Base-by-base conservation (phyloP, 1,139 yeast genomes). In the Saccharomyces pastorianus region DNA sequence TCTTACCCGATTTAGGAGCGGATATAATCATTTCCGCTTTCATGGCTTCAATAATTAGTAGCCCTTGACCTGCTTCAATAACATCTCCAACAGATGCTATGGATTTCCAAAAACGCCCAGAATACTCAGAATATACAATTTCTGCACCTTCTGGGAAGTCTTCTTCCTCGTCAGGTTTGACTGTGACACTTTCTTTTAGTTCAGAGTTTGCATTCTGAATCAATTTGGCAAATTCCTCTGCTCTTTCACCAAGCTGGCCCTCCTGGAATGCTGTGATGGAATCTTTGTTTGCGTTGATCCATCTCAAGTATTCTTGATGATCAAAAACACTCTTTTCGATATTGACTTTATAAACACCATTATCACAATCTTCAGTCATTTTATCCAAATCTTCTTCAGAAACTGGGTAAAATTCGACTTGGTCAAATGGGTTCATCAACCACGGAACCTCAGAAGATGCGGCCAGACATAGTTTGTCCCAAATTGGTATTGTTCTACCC, bases 71-170 rank as follows among this genome's bases (percentile, higher is more conserved):
- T 55, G 75, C 79, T 53, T 75, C 74, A 32, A 93, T 95, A 23
- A 62, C 72, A 62, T 87, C 95, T n/a, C 96, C 97, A 48, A 80
- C 91, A 53, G 77, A 74, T 34, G 86, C 95, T 62, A 90, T 76
- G 2, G 95, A 82, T 72, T 93, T 93, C 99, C 98, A 93, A 81
- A 93, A 90, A 63, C 98, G 79, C 55, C 98, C 99, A 11, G 96
- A 87, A 67, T 84, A 93, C 69, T 93, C 97, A 20, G 97, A 91
- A 70, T 90, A 90, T 31, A 91, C 89, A 75, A 86, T 70, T 65
- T 83, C 88, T 6, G 96, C 93, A 66, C 78, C 79, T 51, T 89
- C 96, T 50, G 85, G 81, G 65, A 79, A 88, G 26, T 73, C 74
- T 55, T 80, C 85, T 46, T 74, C 79, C 46, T 75, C 77, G 38